Percentiles rank a stretch among this genome's conserved stretches.
phyloP scores from a whole-genome alignment of 352 stramenopile species.

The Pythium aquatile region DNA sequence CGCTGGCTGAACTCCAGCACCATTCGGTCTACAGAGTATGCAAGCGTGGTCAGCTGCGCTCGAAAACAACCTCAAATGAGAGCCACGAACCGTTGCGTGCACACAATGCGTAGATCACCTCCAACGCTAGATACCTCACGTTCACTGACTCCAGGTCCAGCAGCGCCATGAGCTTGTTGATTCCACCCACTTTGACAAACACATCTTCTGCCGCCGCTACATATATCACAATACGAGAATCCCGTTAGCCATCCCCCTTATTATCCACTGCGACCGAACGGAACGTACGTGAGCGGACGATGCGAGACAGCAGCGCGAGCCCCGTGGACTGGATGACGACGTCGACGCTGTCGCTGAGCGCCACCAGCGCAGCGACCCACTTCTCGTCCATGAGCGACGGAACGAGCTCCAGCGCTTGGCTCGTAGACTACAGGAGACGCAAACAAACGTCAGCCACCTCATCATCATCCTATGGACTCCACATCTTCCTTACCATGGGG shows the following conservation, averaged over 20 bases:
- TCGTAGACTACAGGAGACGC: constrained; percentile 30
- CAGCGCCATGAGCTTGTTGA: constrained; percentile 47
- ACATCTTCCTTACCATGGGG: constrained; percentile 23
- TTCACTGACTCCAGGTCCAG: constrained; percentile 34
- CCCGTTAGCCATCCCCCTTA: neutral
- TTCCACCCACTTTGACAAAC: constrained; percentile 47
- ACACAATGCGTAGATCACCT: constrained; percentile 57
- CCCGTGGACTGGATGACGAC: constrained; percentile 42
- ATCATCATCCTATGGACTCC: neutral
- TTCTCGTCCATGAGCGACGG: constrained; percentile 58
- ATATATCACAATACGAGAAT: neutral
- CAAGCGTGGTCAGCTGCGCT: too few relatives aligned
- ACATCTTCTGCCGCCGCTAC: constrained; percentile 42
- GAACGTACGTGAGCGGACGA: constrained; percentile 42
- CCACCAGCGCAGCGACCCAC: constrained; percentile 64
- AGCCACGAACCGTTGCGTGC: constrained; percentile 38
- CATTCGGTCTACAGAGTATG: constrained; percentile 31
- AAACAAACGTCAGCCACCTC: constrained; percentile 1
- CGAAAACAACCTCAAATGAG: neutral
- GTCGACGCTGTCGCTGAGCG: constrained; percentile 52
- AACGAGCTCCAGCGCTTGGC: constrained; percentile 48
- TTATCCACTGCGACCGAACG: neutral
- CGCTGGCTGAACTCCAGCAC: constrained; percentile 41
- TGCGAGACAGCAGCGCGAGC: constrained; percentile 50
- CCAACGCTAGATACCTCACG: constrained; percentile 39